Evolutionary conservation across 805 yeast species (phyloP), one percentile per base, ranked within the genome.

Genomic region (Candida dajiaensis): DNA sequence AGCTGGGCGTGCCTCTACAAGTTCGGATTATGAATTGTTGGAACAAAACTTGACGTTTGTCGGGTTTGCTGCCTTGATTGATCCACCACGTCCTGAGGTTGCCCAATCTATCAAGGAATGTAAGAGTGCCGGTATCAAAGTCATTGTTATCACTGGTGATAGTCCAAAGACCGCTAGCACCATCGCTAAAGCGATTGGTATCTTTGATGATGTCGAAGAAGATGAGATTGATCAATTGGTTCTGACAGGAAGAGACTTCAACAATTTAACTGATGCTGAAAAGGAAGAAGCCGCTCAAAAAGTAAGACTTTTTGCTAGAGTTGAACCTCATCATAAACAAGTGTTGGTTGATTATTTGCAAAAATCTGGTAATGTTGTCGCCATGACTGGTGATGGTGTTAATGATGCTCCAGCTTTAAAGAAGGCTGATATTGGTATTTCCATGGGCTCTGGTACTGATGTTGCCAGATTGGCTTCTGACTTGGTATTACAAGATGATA

Each of bases 371-470:
- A 78, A 76, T 48, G 72, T 74, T 55, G 82, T 78, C 42, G 85
- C 81, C 19, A 79, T 79, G 85, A 76, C 80, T 10, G 81, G 81
- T 39, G 84, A 79, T 59, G 84, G 84, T 49, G 83, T 79, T 33
- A 79, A 79, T 59, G 84, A 79, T 59, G 80, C 83, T 0, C 84
- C 84, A 8, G 80, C 84, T 6, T 65, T 79, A 54, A 78, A 77
- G 58, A 73, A 72, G 48, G 83, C 84, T 6, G 83, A 79, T 58
- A 79, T 79, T 46, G 84, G 84, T 46, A 72, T 79, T 54, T 77
- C 82, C 12, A 78, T 79, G 83, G 83, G 83, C 2, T 72, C 77
- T 42, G 83, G 82, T 13, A 76, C 82, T 1, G 83, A 78, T 59
- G 81, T 78, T 20, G 83, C 83, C 4, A 74, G 78, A 53, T 71